These are phyloP conservation scores for Cutaneotrichosporon cyanovorans DNA, from an alignment of 1,284 basidiomycete genomes.

Conservation along the genomic window DNA sequence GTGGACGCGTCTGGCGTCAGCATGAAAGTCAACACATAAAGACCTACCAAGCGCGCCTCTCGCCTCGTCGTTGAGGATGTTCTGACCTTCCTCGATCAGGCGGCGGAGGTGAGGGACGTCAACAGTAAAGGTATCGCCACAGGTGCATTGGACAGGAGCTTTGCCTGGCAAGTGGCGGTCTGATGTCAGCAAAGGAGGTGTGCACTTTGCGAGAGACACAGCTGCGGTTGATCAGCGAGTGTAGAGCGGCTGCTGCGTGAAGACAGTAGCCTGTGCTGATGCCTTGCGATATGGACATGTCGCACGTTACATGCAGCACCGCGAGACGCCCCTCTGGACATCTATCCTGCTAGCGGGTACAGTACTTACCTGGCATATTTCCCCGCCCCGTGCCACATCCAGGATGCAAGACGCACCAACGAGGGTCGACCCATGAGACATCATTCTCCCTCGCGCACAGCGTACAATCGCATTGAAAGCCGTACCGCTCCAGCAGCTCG, in stretches of 20 bases:
- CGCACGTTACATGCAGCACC: no score
- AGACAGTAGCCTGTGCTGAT: no score
- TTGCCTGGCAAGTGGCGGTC: no score
- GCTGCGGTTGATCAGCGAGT: no score
- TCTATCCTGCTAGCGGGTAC: not conserved
- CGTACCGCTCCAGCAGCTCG: constrained; percentile 64
- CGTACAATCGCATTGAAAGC: constrained; percentile 66
- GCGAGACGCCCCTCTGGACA: no score
- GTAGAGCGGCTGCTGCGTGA: no score
- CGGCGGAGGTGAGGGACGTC: constrained; percentile 52
- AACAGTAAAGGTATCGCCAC: constrained; percentile 51
- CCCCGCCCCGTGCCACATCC: constrained; percentile 19
- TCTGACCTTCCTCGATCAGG: constrained; percentile 58
- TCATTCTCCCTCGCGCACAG: constrained; percentile 49
- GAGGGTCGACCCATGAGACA: constrained; percentile 52
- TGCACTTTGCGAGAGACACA: no score
- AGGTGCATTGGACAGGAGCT: constrained; percentile 36
- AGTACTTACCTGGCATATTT: constrained; percentile 26
- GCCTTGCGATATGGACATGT: no score
- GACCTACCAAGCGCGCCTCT: constrained; percentile 48
- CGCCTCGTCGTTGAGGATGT: constrained; percentile 63
- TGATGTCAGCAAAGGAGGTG: constrained; percentile 4
- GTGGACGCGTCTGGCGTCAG: constrained; percentile 48
- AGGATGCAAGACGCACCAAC: constrained; percentile 51
- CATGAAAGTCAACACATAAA: not conserved